Conservation (phyloP, 345 rosid species). For the Hevea brasiliensis region DNA sequence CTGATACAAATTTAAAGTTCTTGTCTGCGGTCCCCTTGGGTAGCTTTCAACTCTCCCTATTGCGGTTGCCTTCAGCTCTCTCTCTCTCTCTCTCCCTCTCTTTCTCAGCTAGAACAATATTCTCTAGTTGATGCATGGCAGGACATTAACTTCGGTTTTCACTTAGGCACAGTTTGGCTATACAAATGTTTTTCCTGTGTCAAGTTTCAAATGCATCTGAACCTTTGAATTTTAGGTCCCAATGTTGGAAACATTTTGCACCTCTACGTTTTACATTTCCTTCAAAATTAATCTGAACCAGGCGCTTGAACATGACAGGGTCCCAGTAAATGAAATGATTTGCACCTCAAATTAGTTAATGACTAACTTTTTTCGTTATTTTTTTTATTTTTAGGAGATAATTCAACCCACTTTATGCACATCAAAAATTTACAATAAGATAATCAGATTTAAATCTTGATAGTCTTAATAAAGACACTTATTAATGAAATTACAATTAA, state of each 20-base stretch:
- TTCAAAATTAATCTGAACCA: neutral
- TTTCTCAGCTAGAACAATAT: neutral
- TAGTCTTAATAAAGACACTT: too few species aligned
- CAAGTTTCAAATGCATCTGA: neutral
- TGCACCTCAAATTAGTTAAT: too few species aligned
- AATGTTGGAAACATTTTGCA: neutral
- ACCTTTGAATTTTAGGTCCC: neutral
- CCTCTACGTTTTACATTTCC: conserved; percentile 2
- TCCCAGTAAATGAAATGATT: too few species aligned
- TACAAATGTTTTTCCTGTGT: neutral
- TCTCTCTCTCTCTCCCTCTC: neutral
- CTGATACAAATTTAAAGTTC: conserved; percentile 5
- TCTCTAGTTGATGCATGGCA: conserved; percentile 10
- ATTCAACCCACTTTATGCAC: too few species aligned
- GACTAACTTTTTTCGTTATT: too few species aligned
- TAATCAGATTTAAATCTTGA: too few species aligned
- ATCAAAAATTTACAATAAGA: too few species aligned
- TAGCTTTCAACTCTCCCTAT: conserved; percentile 13
- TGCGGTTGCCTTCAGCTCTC: conserved; percentile 13
- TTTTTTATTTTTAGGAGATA: too few species aligned
- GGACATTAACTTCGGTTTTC: neutral
- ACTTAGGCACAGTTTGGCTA: neutral
- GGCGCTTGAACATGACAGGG: too few species aligned
- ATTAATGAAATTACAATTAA: too few species aligned
- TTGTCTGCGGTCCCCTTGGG: conserved; percentile 30